Base-by-base conservation (phyloP, 441 rosid species). In the Pelargonium citronellum region DNA sequence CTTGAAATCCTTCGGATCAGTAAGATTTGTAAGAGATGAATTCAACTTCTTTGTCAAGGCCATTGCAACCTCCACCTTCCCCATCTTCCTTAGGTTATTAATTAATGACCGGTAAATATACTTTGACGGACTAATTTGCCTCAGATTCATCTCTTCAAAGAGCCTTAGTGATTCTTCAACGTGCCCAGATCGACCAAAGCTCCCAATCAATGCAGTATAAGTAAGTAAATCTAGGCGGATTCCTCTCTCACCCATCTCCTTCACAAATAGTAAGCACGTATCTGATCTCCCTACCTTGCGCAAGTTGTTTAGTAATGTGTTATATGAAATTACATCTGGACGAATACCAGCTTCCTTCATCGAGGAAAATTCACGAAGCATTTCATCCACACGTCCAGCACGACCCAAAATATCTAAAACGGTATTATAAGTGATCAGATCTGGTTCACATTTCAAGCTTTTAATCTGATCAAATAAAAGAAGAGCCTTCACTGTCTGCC, bases 171-270 rank as follows among this genome's bases (percentile, higher is more conserved):
- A 76, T 70, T 81, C 88, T 73, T 86, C 81, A 61, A 75, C 49
- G 39, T 90, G 84, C 73, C 93, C 96, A 0, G 90, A 82, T 60
- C 86, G 87, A 67, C 96, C 96, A 73, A 90, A 83, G 70, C 85
- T 61, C 73, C 87, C 88, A 74, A 92, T 89, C 75, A 87, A 73
- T 19, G 93, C 91, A 1, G 89, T 89, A 73, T 89, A 92, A 24
- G 93, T 87, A 57, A 92, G 95, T 79, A 92, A 81, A 83, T 92
- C 95, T 0, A 91, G 88, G 68, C 79, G 83, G 58, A 87, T 73
- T 53, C 92, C 89, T 61, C 77, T 61, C 71, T 75, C 80, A 53
- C 55, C 68, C 98, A 92, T 92, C 70, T 89, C 92, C 64, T 67
- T 76, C 77, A 79, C 81, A 69, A 83, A 67, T 47, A 76, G 78